phyloP scores from a whole-genome alignment of 306 rosid species.

The Acacia confusa region DNA sequence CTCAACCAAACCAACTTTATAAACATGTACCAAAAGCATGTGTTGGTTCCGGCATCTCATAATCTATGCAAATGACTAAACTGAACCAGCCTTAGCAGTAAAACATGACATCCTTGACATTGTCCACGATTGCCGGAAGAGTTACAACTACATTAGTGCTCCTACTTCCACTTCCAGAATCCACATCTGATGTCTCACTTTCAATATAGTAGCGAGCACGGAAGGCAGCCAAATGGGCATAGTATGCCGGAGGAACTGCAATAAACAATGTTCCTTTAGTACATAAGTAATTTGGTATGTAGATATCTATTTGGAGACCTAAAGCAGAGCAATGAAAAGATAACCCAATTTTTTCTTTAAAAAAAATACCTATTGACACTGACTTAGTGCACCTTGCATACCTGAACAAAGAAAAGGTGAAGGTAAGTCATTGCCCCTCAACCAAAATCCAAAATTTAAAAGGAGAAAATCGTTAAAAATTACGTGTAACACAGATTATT shows the following conservation, averaged over 20 bases:
- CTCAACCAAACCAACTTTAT: neutral
- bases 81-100: constrained; percentile 26
- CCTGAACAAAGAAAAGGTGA: constrained; percentile 13
- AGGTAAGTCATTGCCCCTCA: neutral
- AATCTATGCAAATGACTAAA: neutral
- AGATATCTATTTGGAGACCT: neutral
- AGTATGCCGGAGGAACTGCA: constrained; percentile 55
- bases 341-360: neutral
- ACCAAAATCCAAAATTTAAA: no score
- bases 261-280: neutral
- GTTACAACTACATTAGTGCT: neutral
- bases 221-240: constrained; percentile 49
- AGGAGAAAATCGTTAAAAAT: neutral
- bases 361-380: constrained; percentile 37
- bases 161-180: constrained; percentile 24
- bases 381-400: constrained; percentile 52
- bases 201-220: constrained; percentile 48
- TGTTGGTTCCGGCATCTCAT: neutral
- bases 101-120: constrained; percentile 42
- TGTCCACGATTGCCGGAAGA: constrained; percentile 14
- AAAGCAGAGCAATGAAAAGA: neutral
- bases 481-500: constrained; percentile 51
- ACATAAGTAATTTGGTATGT: neutral
- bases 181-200: constrained; percentile 29
- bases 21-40: neutral